Conservation (phyloP, 768 basidiomycete species). For the Leccinum rimulosum region DNA sequence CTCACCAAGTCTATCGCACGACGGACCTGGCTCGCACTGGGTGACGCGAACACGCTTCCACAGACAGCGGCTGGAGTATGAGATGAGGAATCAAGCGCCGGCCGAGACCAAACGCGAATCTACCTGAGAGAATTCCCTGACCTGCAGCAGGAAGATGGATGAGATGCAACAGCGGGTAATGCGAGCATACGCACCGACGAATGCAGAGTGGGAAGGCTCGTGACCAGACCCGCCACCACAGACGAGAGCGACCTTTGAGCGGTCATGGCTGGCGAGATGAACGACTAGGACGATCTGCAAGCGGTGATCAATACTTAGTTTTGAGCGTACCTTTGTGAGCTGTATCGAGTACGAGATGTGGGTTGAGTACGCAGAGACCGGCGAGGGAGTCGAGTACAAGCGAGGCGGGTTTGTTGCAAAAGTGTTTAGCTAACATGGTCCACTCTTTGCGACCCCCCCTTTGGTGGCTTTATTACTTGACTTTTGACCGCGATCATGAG, state of each 20-base stretch:
- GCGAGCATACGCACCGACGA: slow-evolving; percentile 61
- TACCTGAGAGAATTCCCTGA: slow-evolving; percentile 75
- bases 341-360: slow-evolving; percentile 66
- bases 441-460: slow-evolving; percentile 10
- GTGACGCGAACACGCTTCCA: slow-evolving; percentile 88
- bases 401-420: slow-evolving; percentile 44
- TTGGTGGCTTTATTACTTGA: not conserved
- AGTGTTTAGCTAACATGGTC: slow-evolving; percentile 47
- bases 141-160: slow-evolving; percentile 38
- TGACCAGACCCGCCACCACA: slow-evolving; percentile 89
- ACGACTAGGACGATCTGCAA: slow-evolving; percentile 47
- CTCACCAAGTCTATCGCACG: slow-evolving; percentile 75
- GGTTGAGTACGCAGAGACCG: slow-evolving; percentile 71
- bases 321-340: slow-evolving; percentile 60
- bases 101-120: not conserved
- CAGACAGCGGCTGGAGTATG: slow-evolving; percentile 65
- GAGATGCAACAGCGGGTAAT: not conserved
- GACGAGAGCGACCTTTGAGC: slow-evolving; percentile 68
- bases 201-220: slow-evolving; percentile 87
- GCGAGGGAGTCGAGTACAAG: slow-evolving; percentile 78
- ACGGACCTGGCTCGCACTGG: slow-evolving; percentile 80
- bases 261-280: slow-evolving; percentile 54
- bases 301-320: not conserved
- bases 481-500: slow-evolving; percentile 35
- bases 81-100: not conserved